Evolutionary conservation across 805 yeast species (phyloP).

Genomic region (Wickerhamiella parazyma): DNA sequence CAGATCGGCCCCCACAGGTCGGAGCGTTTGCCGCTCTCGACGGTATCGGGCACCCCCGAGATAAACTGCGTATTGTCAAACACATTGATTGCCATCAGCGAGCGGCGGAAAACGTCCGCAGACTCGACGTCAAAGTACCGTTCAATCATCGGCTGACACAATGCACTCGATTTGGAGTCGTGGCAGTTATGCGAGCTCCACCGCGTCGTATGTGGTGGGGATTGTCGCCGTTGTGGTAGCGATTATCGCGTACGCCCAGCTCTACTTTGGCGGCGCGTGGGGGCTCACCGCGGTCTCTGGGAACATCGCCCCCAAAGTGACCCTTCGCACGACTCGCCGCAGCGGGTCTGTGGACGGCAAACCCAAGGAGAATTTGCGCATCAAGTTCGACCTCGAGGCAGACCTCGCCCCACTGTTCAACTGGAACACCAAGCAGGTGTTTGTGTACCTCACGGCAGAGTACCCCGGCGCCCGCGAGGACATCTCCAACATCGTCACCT

Average conservation of each 20-base stretch:
- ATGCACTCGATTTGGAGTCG: constrained; percentile 8
- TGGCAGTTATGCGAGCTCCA: constrained; percentile 6
- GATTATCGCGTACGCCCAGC: constrained; percentile 19
- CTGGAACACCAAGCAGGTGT: constrained; percentile 97
- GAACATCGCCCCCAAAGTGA: constrained; percentile 15
- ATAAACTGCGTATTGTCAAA: constrained; percentile 19
- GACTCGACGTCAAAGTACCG: constrained; percentile 60
- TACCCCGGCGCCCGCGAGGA: constrained; percentile 38
- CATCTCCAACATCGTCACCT: constrained; percentile 49
- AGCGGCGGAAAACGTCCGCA: constrained; percentile 41
- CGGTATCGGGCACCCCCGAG: constrained; percentile 16
- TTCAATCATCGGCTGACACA: background rate
- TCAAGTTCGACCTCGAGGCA: constrained; percentile 54
- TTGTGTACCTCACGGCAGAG: constrained; percentile 78
- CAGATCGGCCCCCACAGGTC: constrained; percentile 85
- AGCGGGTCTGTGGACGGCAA: constrained; percentile 54
- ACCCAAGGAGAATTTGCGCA: constrained; percentile 63
- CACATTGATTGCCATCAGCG: constrained; percentile 49
- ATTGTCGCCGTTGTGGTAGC: constrained; percentile 23
- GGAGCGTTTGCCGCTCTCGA: constrained; percentile 32
- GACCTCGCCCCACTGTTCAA: constrained; percentile 74
- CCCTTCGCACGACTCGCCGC: constrained; percentile 28
- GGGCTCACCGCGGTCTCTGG: constrained; percentile 12
- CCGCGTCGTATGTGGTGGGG: constrained; percentile 21
- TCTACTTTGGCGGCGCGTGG: constrained; percentile 20